Evolutionary conservation across 225 moss, liverwort and hornwort genomes (phyloP).

Genomic region (Ulota crispa): DNA sequence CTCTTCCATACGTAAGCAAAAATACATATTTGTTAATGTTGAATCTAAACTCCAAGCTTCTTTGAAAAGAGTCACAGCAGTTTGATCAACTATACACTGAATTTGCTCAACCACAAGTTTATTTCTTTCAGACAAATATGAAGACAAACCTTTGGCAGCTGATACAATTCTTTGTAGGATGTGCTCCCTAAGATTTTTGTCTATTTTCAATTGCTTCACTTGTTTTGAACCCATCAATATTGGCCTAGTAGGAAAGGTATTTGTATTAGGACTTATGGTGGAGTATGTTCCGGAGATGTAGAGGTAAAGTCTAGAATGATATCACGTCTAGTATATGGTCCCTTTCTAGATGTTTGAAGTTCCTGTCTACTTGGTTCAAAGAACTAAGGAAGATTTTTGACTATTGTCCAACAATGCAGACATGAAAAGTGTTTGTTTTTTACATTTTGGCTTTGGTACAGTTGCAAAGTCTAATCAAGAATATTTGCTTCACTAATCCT

Average conservation of each 20-base stretch:
- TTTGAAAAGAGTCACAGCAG: too few species aligned
- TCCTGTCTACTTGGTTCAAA: too few species aligned
- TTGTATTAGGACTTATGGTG: too few species aligned
- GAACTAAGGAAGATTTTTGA: too few species aligned
- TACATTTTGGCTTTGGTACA: not conserved
- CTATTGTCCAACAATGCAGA: too few species aligned
- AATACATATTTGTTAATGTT: too few species aligned
- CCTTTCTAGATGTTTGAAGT: not conserved
- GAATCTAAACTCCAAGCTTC: too few species aligned
- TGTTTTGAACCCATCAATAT: not conserved
- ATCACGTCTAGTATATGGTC: not conserved
- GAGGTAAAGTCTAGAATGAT: not conserved
- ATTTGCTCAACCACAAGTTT: too few species aligned
- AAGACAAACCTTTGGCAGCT: not conserved
- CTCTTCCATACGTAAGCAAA: too few species aligned
- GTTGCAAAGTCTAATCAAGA: not conserved
- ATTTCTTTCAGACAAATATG: not conserved
- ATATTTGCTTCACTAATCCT: not conserved
- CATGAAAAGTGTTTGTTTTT: not conserved
- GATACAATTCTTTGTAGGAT: accelerated
- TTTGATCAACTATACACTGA: too few species aligned
- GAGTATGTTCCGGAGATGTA: too few species aligned
- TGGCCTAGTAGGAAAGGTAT: too few species aligned
- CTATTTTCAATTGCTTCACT: not conserved
- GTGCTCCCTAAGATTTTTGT: not conserved